These are phyloP conservation scores for Sarocladiaceae sp. DNA, from an alignment of 2,329 filamentous ascomycete genomes.

Conservation along the genomic window DNA sequence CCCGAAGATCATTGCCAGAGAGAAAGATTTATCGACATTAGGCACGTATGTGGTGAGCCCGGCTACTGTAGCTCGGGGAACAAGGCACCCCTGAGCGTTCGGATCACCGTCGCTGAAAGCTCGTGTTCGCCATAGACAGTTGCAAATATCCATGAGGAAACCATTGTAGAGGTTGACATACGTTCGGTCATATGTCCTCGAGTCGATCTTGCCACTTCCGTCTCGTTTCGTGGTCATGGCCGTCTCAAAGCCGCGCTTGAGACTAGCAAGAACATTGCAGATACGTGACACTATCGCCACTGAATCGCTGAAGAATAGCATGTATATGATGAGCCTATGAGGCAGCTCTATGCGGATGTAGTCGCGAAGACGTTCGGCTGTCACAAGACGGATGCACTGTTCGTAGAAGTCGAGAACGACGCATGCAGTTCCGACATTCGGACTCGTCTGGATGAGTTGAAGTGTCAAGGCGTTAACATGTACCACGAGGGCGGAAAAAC, in stretches of 20 bases:
- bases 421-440: slow-evolving; percentile 41
- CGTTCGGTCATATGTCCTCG: slow-evolving; percentile 47
- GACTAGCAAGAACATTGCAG: slow-evolving; percentile 63
- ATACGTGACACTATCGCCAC: slow-evolving; percentile 63
- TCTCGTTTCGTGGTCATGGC: slow-evolving; percentile 44
- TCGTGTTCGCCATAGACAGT: slow-evolving; percentile 72
- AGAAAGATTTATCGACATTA: slow-evolving; percentile 40
- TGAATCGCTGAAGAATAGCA: slow-evolving; percentile 62
- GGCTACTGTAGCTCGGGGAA: slow-evolving; percentile 40
- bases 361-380: slow-evolving; percentile 43
- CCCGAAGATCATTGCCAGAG: slow-evolving; percentile 48
- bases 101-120: slow-evolving; percentile 64
- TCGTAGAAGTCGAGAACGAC: slow-evolving; percentile 69
- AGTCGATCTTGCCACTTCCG: slow-evolving; percentile 24
- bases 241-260: slow-evolving; percentile 70
- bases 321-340: slow-evolving; percentile 63
- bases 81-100: slow-evolving; percentile 54
- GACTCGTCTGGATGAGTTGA: slow-evolving; percentile 52
- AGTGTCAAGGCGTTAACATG: slow-evolving; percentile 54
- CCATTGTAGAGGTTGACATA: slow-evolving; percentile 73
- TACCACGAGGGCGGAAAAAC: slow-evolving; percentile 37
- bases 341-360: slow-evolving; percentile 66
- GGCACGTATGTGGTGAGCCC: slow-evolving; percentile 44
- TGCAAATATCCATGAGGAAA: slow-evolving; percentile 83
- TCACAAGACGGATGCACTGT: slow-evolving; percentile 52